These are phyloP conservation scores for Umbilicus rupestris DNA, from an alignment of 164 flowering plant genomes.

Conservation along the genomic window DNA sequence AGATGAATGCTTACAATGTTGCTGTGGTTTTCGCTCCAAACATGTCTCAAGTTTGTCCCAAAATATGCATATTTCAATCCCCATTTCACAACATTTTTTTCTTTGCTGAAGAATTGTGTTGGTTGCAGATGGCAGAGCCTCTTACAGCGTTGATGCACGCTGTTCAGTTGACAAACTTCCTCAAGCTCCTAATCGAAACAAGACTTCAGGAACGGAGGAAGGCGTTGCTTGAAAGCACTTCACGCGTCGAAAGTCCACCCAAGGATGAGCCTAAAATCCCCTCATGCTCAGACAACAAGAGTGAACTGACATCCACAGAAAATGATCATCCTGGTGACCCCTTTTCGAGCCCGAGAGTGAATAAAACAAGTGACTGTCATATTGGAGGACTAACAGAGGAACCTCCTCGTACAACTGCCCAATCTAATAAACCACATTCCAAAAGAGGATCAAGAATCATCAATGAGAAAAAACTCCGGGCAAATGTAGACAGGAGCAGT, in stretches of 20 bases:
- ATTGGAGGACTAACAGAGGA: neutral
- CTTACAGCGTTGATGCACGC: slow-evolving; percentile 71
- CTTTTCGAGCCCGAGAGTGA: slow-evolving; percentile 4
- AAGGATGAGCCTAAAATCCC: slow-evolving; percentile 24
- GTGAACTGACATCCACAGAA: slow-evolving; percentile 10
- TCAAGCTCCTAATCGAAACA: slow-evolving; percentile 44
- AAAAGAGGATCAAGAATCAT: slow-evolving; percentile 17
- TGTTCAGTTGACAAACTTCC: slow-evolving; percentile 70
- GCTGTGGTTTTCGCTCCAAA: slow-evolving; percentile 54
- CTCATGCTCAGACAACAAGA: slow-evolving; percentile 4
- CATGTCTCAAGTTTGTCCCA: slow-evolving; percentile 38
- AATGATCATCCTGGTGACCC: neutral
- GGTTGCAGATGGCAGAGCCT: slow-evolving; percentile 43
- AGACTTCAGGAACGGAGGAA: slow-evolving; percentile 47
- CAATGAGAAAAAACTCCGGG: slow-evolving; percentile 9
- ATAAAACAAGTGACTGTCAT: neutral
- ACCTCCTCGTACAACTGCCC: slow-evolving; percentile 1
- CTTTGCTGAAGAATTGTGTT: neutral
- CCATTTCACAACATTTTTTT: neutral
- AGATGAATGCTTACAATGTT: slow-evolving; percentile 46
- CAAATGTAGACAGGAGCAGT: slow-evolving; percentile 15
- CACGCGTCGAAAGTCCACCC: slow-evolving; percentile 24
- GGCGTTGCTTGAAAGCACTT: slow-evolving; percentile 18
- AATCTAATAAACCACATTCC: slow-evolving; percentile 12
- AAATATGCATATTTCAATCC: neutral